phyloP scores from a whole-genome alignment of 805 yeast genomes.

The Saturnispora saitoi region DNA sequence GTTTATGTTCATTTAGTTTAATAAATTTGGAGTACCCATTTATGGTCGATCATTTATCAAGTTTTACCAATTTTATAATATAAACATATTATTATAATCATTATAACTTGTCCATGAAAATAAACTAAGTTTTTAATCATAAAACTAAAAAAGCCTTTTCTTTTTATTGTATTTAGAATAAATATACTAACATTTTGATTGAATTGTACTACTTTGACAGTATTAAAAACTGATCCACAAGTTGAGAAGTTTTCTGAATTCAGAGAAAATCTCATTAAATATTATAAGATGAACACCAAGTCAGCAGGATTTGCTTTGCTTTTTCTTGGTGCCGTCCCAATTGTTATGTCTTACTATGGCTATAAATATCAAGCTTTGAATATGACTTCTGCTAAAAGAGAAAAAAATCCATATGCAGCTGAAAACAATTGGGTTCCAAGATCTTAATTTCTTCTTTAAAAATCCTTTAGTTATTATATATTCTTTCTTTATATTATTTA shows the following conservation, averaged over 20 bases:
- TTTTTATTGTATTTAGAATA: neutral
- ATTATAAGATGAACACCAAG: conserved; percentile 26
- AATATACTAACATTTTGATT: neutral
- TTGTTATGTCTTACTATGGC: conserved; percentile 25
- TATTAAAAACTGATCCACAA: conserved; percentile 26
- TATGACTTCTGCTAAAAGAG: conserved; percentile 25
- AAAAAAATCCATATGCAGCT: conserved; percentile 21
- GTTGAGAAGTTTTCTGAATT: conserved; percentile 26
- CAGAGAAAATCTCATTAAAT: conserved; percentile 26
- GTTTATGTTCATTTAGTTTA: too few species aligned
- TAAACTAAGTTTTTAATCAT: too few species aligned
- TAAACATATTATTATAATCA: too few species aligned
- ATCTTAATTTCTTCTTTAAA: conserved; percentile 9
- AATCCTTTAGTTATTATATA: neutral
- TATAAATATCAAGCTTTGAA: conserved; percentile 25
- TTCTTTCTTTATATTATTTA: conserved; percentile 1
- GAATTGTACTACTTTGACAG: conserved; percentile 8
- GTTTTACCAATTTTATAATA: too few species aligned
- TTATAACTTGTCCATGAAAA: too few species aligned
- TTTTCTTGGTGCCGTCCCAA: conserved; percentile 28
- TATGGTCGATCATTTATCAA: too few species aligned
- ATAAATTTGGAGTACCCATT: too few species aligned
- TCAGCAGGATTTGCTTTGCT: conserved; percentile 23
- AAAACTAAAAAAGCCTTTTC: neutral
- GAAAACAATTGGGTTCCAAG: conserved; percentile 24